Evolutionary conservation across 2,329 filamentous ascomycete genomes (phyloP).

Genomic region (Stagonosporopsis cucurbitacearum): DNA sequence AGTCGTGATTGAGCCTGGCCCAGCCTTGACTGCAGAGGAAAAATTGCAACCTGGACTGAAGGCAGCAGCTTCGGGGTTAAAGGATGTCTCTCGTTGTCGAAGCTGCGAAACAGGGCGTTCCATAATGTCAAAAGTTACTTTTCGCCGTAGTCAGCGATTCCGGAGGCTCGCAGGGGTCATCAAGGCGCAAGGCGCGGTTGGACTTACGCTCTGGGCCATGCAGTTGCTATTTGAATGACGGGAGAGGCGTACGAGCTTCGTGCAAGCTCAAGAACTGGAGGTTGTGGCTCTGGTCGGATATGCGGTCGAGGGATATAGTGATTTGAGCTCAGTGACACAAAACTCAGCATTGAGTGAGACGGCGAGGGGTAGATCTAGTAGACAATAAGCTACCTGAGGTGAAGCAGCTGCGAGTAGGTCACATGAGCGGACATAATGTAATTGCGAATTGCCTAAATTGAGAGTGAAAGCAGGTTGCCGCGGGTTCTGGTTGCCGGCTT

Average conservation of each 20-base stretch:
- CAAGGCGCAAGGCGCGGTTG: background rate
- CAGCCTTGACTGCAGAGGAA: background rate
- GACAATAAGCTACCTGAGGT: constrained; percentile 15
- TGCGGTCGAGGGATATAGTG: background rate
- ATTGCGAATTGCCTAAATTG: background rate
- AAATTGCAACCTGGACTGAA: constrained; percentile 13
- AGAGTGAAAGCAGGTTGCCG: constrained; percentile 25
- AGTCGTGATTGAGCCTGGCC: background rate
- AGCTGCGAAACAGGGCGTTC: background rate
- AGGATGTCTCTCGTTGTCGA: constrained; percentile 1
- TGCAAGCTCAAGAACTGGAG: background rate
- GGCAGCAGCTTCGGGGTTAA: constrained; percentile 18
- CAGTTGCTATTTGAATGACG: background rate
- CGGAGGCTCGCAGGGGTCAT: background rate
- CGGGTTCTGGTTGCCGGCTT: too few relatives aligned
- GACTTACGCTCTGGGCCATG: background rate
- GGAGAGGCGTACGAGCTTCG: background rate
- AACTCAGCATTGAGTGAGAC: background rate
- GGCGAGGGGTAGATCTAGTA: background rate
- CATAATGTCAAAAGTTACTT: constrained; percentile 4
- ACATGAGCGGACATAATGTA: background rate
- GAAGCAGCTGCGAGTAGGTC: constrained; percentile 15
- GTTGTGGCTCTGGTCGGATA: background rate
- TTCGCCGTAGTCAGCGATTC: background rate
- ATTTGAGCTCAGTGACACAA: background rate